These are phyloP conservation scores for Geotrichum restrictum DNA, from an alignment of 1,139 yeast species.

Conservation along the genomic window DNA sequence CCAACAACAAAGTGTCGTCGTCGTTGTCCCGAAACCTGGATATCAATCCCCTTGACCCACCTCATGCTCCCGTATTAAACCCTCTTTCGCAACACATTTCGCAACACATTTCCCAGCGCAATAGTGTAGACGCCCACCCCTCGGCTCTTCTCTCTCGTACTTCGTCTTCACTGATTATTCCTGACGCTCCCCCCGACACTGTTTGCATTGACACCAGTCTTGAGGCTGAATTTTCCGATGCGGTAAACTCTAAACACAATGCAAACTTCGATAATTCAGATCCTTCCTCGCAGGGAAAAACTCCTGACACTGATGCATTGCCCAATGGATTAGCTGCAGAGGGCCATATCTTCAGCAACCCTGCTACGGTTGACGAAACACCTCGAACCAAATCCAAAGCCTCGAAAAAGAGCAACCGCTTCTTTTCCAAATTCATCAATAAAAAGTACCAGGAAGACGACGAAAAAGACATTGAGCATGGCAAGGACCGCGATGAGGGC, in stretches of 20 bases:
- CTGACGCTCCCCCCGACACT: not conserved
- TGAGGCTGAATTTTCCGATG: not conserved
- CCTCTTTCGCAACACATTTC: slow-evolving; percentile 17
- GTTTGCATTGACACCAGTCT: not conserved
- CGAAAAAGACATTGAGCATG: slow-evolving; percentile 12
- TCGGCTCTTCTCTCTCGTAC: not conserved
- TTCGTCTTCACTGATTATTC: not conserved
- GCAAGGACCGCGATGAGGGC: slow-evolving; percentile 34
- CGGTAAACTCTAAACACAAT: not conserved
- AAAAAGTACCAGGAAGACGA: slow-evolving; percentile 13
- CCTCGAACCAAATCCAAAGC: not conserved
- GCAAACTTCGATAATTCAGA: not conserved
- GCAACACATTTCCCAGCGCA: too few species aligned
- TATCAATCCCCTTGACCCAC: not conserved
- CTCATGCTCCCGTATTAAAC: not conserved
- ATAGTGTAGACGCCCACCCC: too few species aligned
- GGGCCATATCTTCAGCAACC: not conserved
- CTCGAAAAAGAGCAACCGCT: not conserved
- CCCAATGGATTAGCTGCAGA: not conserved
- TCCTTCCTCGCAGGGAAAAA: not conserved
- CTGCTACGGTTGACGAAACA: not conserved
- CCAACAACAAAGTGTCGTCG: not conserved
- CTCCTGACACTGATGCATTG: not conserved
- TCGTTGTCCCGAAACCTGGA: not conserved
- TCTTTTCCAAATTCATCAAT: slow-evolving; percentile 8